Base-by-base conservation (phyloP, 2,329 filamentous ascomycete genomes). In the Fusarium nelsonii region DNA sequence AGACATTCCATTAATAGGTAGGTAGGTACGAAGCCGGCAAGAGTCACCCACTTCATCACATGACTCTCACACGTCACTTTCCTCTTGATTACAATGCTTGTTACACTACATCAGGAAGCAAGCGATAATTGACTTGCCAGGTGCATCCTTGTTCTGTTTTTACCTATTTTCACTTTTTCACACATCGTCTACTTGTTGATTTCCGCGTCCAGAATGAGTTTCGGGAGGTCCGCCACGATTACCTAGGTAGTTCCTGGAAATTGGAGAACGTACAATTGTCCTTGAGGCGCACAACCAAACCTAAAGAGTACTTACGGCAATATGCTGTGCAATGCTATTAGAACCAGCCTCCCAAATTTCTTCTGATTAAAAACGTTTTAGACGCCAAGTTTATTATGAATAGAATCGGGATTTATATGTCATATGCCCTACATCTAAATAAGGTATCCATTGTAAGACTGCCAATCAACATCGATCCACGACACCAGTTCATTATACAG, bases 391-490 rank as follows among this genome's bases (percentile, higher is more conserved):
- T 51, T n/a, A 20, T 8, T 28, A 26, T 40, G 8, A 16, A 28
- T 15, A 28, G 28, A 12, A 11, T 18, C 18, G 8, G 8, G 10
- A 11, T 36, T 20, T 34, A 15, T 14, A 36, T 34, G 7, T 4
- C 23, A 26, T 64, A 30, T 10, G 15, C 23, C 23, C 23, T 23
- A 23, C 4, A 23, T 48, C 36, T 51, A 74, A 49, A 72, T 70
- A 34, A 77, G 63, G 58, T 75, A 74, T 8, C 70, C 69, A 36
- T 72, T 74, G 41, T 76, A 75, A 33, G 74, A 62, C 28, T 75
- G 72, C 78, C 78, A 80, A 34, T 79, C 77, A 43, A 76, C 75
- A 33, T 79, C 78, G 60, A 80, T 79, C 79, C 80, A 80, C 2
- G 76, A 77, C 41, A 78, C 68, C 39, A 81, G 58, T 58, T 81